Conservation (phyloP, 2,329 filamentous ascomycete genomes). For the Pseudophaeomoniella oleicola region DNA sequence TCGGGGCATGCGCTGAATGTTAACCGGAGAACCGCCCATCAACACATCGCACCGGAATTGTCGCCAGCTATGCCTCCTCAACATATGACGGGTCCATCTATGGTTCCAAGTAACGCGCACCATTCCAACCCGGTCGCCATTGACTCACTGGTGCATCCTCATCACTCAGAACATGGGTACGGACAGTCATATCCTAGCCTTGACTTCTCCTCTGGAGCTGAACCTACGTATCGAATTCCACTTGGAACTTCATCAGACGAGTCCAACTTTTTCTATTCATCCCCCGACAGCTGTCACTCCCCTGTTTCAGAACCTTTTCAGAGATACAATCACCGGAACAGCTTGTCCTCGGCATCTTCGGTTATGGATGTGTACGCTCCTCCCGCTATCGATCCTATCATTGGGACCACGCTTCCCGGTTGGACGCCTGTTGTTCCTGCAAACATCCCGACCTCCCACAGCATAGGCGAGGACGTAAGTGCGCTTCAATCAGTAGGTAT, state of each 20-base stretch:
- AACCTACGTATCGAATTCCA: not conserved
- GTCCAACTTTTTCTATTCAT: slow-evolving; percentile 10
- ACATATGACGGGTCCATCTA: not conserved
- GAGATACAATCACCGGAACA: slow-evolving; percentile 10
- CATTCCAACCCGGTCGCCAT: slow-evolving; percentile 9
- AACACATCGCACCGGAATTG: not conserved
- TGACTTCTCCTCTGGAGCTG: not conserved
- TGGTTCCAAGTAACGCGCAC: not conserved
- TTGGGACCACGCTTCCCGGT: not conserved
- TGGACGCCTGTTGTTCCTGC: slow-evolving; percentile 4
- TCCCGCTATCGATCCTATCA: not conserved
- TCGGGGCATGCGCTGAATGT: not conserved
- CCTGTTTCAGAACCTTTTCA: slow-evolving; percentile 12
- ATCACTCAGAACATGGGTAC: slow-evolving; percentile 8
- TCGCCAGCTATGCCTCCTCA: not conserved
- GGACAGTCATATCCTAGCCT: not conserved
- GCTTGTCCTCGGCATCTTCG: slow-evolving; percentile 13
- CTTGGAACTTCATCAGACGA: slow-evolving; percentile 8
- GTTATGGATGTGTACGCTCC: slow-evolving; percentile 8
- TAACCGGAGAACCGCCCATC: slow-evolving; percentile 1
- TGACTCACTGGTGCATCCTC: slow-evolving; percentile 13
- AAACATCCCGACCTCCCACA: slow-evolving; percentile 10
- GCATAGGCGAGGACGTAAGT: slow-evolving; percentile 10
- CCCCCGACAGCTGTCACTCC: slow-evolving; percentile 11
- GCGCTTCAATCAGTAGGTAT: slow-evolving; percentile 12